Evolutionary conservation across 306 rosid species (phyloP), one percentile per base, ranked within the genome.

Genomic region (Lupinus albus): DNA sequence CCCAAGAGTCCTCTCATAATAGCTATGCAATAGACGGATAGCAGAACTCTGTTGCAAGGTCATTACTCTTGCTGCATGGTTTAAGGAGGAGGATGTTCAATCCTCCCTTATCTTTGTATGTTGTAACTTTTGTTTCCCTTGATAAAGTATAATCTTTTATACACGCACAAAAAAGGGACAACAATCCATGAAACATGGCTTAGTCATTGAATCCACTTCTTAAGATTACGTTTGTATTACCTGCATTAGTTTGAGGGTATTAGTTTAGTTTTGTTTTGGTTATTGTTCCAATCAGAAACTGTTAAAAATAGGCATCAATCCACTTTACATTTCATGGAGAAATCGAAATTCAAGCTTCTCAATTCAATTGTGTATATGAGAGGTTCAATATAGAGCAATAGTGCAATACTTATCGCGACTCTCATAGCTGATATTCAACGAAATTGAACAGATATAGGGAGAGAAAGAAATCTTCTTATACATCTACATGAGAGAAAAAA

Each of bases 401-500:
- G 30, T 25, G 30, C 30, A 25, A 25, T 25, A 69, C 32, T 79
- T 70, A 58, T 67, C 5, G 18, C 35, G 28, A 58, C 42, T 61
- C 60, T 74, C 65, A 21, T 47, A 36, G 55, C 61, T 7, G 28
- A 67, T 77, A 47, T 64, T 46, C 61, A 72, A 54, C 42, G 18
- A 33, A 46, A 35, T 42, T 9, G 54, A 70, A 66, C 46, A 36
- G 47, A 11, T 10, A 39, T 11, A 64, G 59, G 39, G 66, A 45
- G 58, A 59, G 44, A 58, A 57, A 25, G 4, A 25, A 20, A 16
- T 12, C 14, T 32, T 45, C 11, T 9, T 11, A 62, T 7, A 6
- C 28, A 5, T 56, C 3, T 52, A 49, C 1, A 39, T 12, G 50
- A 39, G 67, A 56, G 71, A 70, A 74, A 75, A 36, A 75, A 36